Percentiles rank a stretch among this genome's conserved stretches.
Conservation (phyloP, 352 stramenopile genomes). For the Globisporangium abappressorium region DNA sequence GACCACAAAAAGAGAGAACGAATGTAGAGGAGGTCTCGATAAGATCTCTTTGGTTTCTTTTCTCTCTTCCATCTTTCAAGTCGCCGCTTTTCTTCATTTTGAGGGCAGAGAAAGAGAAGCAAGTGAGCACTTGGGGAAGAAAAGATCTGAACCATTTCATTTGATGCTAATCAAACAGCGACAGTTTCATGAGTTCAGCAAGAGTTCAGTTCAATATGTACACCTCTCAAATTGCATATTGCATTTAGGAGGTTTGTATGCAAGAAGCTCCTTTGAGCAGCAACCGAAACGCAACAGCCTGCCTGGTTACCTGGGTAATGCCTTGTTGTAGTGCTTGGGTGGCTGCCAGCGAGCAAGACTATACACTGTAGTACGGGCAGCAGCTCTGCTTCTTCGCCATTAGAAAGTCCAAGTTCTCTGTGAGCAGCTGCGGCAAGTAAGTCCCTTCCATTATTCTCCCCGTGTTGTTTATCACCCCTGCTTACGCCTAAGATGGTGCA, state of each 20-base stretch:
- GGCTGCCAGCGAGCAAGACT: not conserved
- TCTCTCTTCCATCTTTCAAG: not conserved
- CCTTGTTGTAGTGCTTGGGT: not conserved
- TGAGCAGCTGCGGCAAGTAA: not conserved
- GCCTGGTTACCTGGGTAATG: not conserved
- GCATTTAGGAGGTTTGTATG: not conserved
- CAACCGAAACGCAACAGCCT: not conserved
- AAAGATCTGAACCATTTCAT: not conserved
- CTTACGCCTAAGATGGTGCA: not conserved
- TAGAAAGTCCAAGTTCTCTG: not conserved
- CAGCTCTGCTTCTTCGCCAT: not conserved
- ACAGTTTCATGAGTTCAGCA: conserved; percentile 7
- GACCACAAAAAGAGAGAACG: conserved; percentile 2
- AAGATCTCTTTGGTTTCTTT: not conserved
- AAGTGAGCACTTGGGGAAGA: not conserved
- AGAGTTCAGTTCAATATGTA: not conserved
- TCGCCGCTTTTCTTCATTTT: not conserved
- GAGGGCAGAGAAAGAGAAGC: not conserved
- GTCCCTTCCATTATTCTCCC: not conserved
- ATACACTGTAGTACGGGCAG: not conserved
- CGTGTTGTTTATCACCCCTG: not conserved
- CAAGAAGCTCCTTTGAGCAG: not conserved
- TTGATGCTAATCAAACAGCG: conserved; percentile 3
- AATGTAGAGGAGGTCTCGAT: not conserved
- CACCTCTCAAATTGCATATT: not conserved